Evolutionary conservation across 2,329 filamentous ascomycete species (phyloP), one percentile per base, ranked within the genome.

Genomic region (Boeremia exigua): DNA sequence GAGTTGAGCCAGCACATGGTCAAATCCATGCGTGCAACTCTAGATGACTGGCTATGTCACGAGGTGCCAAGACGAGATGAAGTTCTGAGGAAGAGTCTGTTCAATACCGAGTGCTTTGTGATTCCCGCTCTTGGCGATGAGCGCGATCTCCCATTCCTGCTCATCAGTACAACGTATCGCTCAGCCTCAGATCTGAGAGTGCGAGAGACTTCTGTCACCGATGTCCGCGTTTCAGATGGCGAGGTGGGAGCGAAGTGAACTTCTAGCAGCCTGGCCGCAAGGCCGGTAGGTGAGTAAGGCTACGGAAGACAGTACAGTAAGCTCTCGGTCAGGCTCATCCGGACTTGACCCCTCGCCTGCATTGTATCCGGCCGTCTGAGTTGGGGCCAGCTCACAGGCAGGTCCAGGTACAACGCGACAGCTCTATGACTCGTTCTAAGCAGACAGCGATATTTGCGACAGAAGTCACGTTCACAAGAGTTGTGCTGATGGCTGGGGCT

Each of bases 141-240:
- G 12, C 7, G 23, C 39, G n/a, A 28, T 37, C 1, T 28, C 19
- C 11, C 29, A 2, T 10, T 36, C 11, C 6, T 19, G 7, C 19
- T 10, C 34, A 23, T 23, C 27, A 23, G 29, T 19, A 17, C 14
- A 12, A 23, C 17, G 14, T 15, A n/a, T 40, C 12, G 19, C 25
- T n/a, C 17, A 28, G 6, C 19, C 6, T 19, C 14, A 15, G 23
- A 11, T 29, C 30, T 36, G 29, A 27, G n/a, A 25, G n/a, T 32
- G 7, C 8, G 17, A 10, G 25, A 25, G 11, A 14, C 37, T 29
- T 15, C 37, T 33, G 27, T 10, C n/a, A 25, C 23, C 29, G 49
- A 54, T 36, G 44, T 54, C 51, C 51, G 51, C 44, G 44, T 54
- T 48, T 54, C 51, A 48, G 1, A 19, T 32, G 12, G 15, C 12